Base-by-base conservation (phyloP, 1,139 yeast species). In the Casaregolazyma suthepensis region DNA sequence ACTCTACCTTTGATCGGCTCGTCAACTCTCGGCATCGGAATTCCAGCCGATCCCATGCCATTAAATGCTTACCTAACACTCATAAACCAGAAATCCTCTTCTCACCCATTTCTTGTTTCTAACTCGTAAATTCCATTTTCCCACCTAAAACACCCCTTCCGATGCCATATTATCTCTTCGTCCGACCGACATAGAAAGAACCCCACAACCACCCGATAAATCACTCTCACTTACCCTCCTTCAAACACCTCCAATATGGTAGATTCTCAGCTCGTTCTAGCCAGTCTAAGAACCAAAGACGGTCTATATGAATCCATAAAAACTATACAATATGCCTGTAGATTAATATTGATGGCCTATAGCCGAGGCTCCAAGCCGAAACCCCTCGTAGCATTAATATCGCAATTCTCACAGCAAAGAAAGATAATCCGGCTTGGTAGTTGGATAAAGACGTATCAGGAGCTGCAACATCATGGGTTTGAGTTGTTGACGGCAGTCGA, bases 261-360 rank as follows among this genome's bases (percentile, higher is more conserved):
- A 22, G 31, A 20, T 43, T 15, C 62, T 42, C 65, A 61, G 45
- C 52, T 56, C 15, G 54, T 60, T 6, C 56, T 60, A 19, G 52
- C 52, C 35, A 57, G 65, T 9, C 55, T 65, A 50, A 58, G 62
- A 38, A 60, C 57, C 23, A 61, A 64, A 31, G 65, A 63, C 45
- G 70, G 70, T 4, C 63, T 64, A 52, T 69, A 66, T 55, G 66
- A 66, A 57, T 51, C 65, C 31, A 49, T 64, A 47, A 66, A 67
- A 51, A 52, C 66, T 20, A 55, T 67, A 38, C 71, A 67, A 51
- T 67, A 67, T 48, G 59, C 65, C 1, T 57, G 63, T 37, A 60
- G 62, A 50, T 61, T 67, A 44, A 13, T 65, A 12, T 31, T 55
- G 5, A 26, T 43, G 47, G n/a, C 50, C 1, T 47, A 47, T 29